Evolutionary conservation across 2,329 filamentous ascomycete genomes (phyloP), one percentile per base, ranked within the genome.

Genomic region (Colletotrichum camelliae): DNA sequence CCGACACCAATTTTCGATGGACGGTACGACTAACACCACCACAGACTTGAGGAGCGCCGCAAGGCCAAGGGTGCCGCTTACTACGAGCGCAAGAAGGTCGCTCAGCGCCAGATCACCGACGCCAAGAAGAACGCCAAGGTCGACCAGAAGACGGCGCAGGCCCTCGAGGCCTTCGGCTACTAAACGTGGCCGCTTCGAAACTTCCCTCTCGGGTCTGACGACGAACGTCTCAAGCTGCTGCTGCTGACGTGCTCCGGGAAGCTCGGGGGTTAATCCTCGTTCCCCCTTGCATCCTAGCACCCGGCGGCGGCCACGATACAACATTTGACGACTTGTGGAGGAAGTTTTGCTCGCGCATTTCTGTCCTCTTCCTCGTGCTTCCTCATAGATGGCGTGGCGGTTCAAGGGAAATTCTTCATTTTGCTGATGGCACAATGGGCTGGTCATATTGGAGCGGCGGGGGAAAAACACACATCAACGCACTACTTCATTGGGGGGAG

Each of bases 61-160:
- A 99, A 99, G 93, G 96, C 97, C 89, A 99, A 98, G 95, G 94
- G 96, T 86, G 93, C 94, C 83, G 97, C 97, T 87, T 99, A 98
- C 94, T 98, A 98, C 93, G 96, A 98, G 93, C 96, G 96, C 93
- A 99, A 98, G 97, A 98, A 97, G 95, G 93, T 95, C 82, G 94
- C 94, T 83, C 92, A 94, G 87, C 95, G 94, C 92, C 95, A 97
- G 91, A 90, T 98, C 83, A 91, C 93, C 82, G 95, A 98, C 87
- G 96, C 96, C 83, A 94, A 98, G 94, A 96, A 96, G 94, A 94
- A 91, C 88, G 95, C 96, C 82, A 93, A 92, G 87, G 93, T 96
- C 88, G 94, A 96, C 89, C 90, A 91, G 86, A 96, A 97, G 93
- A 95, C 94, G 87, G 92, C 93, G 89, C 91, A 94, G 91, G 93